Evolutionary conservation across 768 basidiomycete genomes (phyloP).

Genomic region (Xanthoconium stramineum): DNA sequence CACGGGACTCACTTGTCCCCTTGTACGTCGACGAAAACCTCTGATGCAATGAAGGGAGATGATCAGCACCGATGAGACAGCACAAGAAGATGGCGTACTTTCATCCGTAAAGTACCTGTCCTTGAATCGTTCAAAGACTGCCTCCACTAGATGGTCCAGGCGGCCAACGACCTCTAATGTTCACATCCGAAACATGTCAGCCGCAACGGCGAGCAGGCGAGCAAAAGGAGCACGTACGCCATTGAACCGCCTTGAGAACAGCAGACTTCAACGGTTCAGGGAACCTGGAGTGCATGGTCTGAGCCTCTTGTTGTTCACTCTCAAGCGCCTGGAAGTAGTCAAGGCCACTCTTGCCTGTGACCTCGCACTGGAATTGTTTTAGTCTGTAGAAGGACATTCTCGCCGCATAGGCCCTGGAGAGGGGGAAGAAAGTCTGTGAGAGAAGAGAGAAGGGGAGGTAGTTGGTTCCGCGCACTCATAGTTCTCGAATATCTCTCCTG

Average conservation of each 20-base stretch:
- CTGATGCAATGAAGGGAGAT: slow-evolving; percentile 38
- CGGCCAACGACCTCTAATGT: slow-evolving; percentile 90
- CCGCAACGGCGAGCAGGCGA: slow-evolving; percentile 9
- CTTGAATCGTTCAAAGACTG: slow-evolving; percentile 93
- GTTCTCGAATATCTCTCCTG: slow-evolving; percentile 95
- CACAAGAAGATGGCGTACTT: slow-evolving; percentile 51
- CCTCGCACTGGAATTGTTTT: slow-evolving; percentile 96
- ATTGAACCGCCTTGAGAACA: slow-evolving; percentile 90
- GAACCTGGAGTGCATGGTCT: slow-evolving; percentile 87
- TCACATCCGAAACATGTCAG: slow-evolving; percentile 15
- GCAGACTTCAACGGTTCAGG: slow-evolving; percentile 90
- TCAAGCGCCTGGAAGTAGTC: slow-evolving; percentile 94
- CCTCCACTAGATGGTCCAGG: slow-evolving; percentile 91
- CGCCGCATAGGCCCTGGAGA: slow-evolving; percentile 68
- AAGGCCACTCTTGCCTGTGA: slow-evolving; percentile 89
- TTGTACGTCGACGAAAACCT: slow-evolving; percentile 80
- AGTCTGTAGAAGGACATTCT: slow-evolving; percentile 94
- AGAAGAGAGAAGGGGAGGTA: slow-evolving; percentile 24
- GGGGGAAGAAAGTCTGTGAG: slow-evolving; percentile 15
- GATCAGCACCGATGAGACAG: slow-evolving; percentile 14
- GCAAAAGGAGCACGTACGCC: slow-evolving; percentile 67
- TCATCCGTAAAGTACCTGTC: slow-evolving; percentile 92
- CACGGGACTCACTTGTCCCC: slow-evolving; percentile 71
- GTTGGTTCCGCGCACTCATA: slow-evolving; percentile 71
- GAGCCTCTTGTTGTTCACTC: slow-evolving; percentile 86